phyloP scores from a whole-genome alignment of 805 yeast genomes.

The Spathaspora hagerdaliae region DNA sequence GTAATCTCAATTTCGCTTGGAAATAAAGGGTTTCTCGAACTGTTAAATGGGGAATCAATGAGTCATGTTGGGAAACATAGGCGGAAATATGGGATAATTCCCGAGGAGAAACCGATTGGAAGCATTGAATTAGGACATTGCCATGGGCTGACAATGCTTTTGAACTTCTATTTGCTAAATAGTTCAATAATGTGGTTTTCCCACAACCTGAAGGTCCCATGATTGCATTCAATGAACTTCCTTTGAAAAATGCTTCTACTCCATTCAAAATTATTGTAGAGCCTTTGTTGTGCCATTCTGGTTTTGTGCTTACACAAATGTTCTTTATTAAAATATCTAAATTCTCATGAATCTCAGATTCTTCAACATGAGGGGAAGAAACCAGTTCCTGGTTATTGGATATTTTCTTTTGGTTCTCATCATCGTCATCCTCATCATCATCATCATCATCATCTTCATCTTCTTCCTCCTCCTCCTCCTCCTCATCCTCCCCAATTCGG shows the following conservation, averaged over 20 bases:
- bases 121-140: constrained; percentile 7
- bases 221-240: constrained; percentile 34
- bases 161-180: constrained; percentile 51
- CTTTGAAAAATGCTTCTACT: constrained; percentile 26
- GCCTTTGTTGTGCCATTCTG: not conserved
- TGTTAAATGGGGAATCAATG: constrained; percentile 16
- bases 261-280: constrained; percentile 16
- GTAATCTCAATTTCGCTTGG: constrained; percentile 24
- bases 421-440: not conserved
- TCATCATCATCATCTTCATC: not conserved
- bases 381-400: not conserved
- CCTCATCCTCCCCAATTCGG: constrained; percentile 24
- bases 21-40: constrained; percentile 16
- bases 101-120: constrained; percentile 7
- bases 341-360: constrained; percentile 8
- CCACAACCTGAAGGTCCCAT: constrained; percentile 45
- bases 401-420: not conserved
- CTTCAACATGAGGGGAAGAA: constrained; percentile 5
- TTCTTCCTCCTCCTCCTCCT: constrained; percentile 6
- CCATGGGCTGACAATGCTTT: constrained; percentile 1
- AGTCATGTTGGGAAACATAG: constrained; percentile 21
- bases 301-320: constrained; percentile 46
- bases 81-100: constrained; percentile 21
- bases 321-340: constrained; percentile 21
- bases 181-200: constrained; percentile 34